These are phyloP conservation scores for Boletus subparvulus DNA, from an alignment of 768 basidiomycete species.

Conservation along the genomic window DNA sequence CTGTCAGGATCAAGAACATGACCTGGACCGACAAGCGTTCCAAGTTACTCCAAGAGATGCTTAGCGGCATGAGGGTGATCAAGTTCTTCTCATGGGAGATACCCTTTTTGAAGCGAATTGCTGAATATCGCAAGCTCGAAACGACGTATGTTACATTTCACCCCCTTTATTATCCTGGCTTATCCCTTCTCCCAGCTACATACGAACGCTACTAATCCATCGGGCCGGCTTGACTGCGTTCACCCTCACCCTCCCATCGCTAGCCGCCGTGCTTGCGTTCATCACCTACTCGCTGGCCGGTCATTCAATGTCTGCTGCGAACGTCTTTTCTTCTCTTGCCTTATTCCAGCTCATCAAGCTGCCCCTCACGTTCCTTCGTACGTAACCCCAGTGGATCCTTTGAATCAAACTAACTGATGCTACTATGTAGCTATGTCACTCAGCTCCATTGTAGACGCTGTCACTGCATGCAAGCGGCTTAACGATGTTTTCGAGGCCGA, in stretches of 20 bases:
- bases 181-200: conserved; percentile 41
- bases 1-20: conserved; percentile 72
- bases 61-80: conserved; percentile 89
- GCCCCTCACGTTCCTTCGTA: conserved; percentile 73
- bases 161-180: conserved; percentile 5
- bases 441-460: conserved; percentile 80
- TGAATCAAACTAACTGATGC: conserved; percentile 1
- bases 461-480: conserved; percentile 76
- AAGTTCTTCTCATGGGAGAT: conserved; percentile 90
- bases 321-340: conserved; percentile 81
- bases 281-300: conserved; percentile 76
- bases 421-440: conserved; percentile 57
- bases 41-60: conserved; percentile 84
- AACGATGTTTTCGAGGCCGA: conserved; percentile 85
- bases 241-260: conserved; percentile 66
- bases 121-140: conserved; percentile 68
- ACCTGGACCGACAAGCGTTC: conserved; percentile 88
- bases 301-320: conserved; percentile 64
- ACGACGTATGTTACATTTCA: conserved; percentile 45
- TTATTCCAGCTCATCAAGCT: conserved; percentile 82
- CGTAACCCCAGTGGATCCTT: conserved; percentile 9
- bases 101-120: conserved; percentile 75
- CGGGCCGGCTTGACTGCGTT: conserved; percentile 68
- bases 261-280: conserved; percentile 77
- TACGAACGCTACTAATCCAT: conserved; percentile 64